phyloP scores from a whole-genome alignment of 2,329 filamentous ascomycete species.

The Exophiala dermatitidis region DNA sequence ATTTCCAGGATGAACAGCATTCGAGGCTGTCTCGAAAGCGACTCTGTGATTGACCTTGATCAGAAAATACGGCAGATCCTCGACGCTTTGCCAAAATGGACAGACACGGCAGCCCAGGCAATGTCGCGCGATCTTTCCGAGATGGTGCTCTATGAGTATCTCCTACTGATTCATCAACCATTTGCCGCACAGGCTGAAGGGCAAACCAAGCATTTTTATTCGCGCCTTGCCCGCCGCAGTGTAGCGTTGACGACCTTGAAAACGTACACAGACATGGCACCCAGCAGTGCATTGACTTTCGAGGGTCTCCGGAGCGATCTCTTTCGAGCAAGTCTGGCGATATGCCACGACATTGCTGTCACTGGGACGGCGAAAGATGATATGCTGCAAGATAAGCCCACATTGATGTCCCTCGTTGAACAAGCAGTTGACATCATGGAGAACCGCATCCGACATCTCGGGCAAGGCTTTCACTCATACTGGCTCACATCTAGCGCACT shows the following conservation, averaged over 20 bases:
- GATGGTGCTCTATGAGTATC: constrained; percentile 29
- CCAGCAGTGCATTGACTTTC: constrained; percentile 8
- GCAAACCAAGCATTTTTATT: constrained; percentile 27
- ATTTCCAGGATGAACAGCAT: constrained; percentile 30
- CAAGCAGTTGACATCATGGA: constrained; percentile 32
- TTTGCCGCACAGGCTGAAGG: constrained; percentile 26
- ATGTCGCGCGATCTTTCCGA: constrained; percentile 26
- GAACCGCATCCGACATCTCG: constrained; percentile 30
- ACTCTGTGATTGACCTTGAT: constrained; percentile 28
- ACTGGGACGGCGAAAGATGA: constrained; percentile 2
- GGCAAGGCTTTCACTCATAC: constrained; percentile 33
- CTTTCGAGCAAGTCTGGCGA: constrained; percentile 13
- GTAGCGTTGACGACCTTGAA: constrained; percentile 19
- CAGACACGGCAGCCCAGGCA: constrained; percentile 3
- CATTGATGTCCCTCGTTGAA: constrained; percentile 20
- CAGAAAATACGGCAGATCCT: constrained; percentile 27
- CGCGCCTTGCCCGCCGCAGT: constrained; percentile 26
- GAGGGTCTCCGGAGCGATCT: constrained; percentile 16
- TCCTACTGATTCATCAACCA: constrained; percentile 30
- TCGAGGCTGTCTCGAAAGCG: constrained; percentile 23
- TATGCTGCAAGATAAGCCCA: constrained; percentile 10
- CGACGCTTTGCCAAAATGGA: constrained; percentile 27
- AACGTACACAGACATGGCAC: constrained; percentile 14
- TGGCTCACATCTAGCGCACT: constrained; percentile 34
- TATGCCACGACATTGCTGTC: constrained; percentile 14